Percentiles rank a stretch among this genome's conserved stretches.
Conservation (phyloP, 257 asterid genomes). For the Orobanche coerulescens region DNA sequence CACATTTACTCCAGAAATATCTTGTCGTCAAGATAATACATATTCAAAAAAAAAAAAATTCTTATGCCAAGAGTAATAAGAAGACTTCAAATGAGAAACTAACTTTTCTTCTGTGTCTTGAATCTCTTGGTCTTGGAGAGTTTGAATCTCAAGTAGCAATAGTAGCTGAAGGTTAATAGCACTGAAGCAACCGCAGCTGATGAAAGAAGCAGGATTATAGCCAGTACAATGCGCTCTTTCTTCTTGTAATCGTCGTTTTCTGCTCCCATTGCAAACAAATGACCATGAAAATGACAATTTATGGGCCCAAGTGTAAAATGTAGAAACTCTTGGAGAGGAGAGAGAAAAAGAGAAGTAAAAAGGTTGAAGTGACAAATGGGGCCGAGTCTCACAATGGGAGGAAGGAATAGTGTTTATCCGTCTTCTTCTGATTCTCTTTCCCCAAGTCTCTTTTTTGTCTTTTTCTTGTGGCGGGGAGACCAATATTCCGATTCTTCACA, state of each 20-base stretch:
- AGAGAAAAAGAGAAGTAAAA: slow-evolving; percentile 14
- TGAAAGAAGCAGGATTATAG: slow-evolving; percentile 50
- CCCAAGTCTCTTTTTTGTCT: slow-evolving; percentile 30
- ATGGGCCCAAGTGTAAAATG: neutral
- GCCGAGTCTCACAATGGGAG: neutral
- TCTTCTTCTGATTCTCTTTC: slow-evolving; percentile 14
- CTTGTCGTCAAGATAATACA: no score
- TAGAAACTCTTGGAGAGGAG: neutral
- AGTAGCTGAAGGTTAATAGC: slow-evolving; percentile 57
- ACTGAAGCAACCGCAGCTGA: slow-evolving; percentile 54
- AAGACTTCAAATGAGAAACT: slow-evolving; percentile 10
- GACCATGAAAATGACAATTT: slow-evolving; percentile 8
- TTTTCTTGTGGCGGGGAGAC: slow-evolving; percentile 34
- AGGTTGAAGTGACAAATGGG: slow-evolving; percentile 21
- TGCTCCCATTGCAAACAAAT: neutral
- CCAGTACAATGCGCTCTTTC: slow-evolving; percentile 44
- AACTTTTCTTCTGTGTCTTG: slow-evolving; percentile 40
- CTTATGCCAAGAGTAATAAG: neutral
- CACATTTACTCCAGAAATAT: slow-evolving; percentile 15
- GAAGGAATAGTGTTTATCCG: slow-evolving; percentile 19
- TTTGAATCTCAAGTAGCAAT: slow-evolving; percentile 61
- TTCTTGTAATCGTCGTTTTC: slow-evolving; percentile 26
- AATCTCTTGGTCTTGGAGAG: slow-evolving; percentile 55
- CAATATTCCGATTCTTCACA: slow-evolving; percentile 15
- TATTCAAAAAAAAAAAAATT: no score